phyloP scores from a whole-genome alignment of 495 filamentous ascomycete genomes.

The Podospora bellae-mahoneyi region DNA sequence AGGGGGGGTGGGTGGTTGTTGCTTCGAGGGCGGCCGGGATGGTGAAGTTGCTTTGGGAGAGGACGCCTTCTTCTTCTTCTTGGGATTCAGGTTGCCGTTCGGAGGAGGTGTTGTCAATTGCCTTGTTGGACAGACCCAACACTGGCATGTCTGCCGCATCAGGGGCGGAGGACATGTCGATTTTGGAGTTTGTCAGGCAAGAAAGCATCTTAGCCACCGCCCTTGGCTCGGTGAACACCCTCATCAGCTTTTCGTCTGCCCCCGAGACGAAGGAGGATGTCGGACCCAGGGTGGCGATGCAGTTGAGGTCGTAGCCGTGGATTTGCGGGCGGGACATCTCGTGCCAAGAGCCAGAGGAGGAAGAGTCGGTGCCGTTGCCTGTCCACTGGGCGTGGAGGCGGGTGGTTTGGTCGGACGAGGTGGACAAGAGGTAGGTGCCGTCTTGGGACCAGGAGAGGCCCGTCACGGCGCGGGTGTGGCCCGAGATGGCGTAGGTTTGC shows the following conservation, averaged over 20 bases:
- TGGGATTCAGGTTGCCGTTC: slow-evolving; percentile 11
- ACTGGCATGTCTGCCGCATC: slow-evolving; percentile 92
- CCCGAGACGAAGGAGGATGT: slow-evolving; percentile 80
- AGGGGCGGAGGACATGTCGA: slow-evolving; percentile 53
- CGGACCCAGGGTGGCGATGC: slow-evolving; percentile 68
- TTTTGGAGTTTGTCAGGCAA: slow-evolving; percentile 59
- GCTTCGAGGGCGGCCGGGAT: slow-evolving; percentile 45
- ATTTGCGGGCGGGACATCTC: slow-evolving; percentile 95
- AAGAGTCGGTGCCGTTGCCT: slow-evolving; percentile 25
- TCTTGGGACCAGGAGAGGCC: slow-evolving; percentile 79
- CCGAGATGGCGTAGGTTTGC: slow-evolving; percentile 72
- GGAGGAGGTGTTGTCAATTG: slow-evolving; percentile 57
- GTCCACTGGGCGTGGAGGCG: slow-evolving; percentile 85
- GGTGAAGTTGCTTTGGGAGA: slow-evolving; percentile 35
- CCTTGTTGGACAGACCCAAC: slow-evolving; percentile 94
- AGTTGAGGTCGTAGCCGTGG: slow-evolving; percentile 97
- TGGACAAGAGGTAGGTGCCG: slow-evolving; percentile 83
- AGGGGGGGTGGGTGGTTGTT: slow-evolving; percentile 65
- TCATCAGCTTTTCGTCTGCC: slow-evolving; percentile 95
- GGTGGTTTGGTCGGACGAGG: slow-evolving; percentile 91
- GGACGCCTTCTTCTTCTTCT: slow-evolving; percentile 35
- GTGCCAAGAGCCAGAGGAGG: slow-evolving; percentile 65
- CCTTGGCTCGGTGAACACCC: slow-evolving; percentile 89
- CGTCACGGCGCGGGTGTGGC: slow-evolving; percentile 76
- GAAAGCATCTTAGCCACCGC: slow-evolving; percentile 72